phyloP scores from a whole-genome alignment of 1,284 basidiomycete genomes.

The Papiliotrema laurentii region DNA sequence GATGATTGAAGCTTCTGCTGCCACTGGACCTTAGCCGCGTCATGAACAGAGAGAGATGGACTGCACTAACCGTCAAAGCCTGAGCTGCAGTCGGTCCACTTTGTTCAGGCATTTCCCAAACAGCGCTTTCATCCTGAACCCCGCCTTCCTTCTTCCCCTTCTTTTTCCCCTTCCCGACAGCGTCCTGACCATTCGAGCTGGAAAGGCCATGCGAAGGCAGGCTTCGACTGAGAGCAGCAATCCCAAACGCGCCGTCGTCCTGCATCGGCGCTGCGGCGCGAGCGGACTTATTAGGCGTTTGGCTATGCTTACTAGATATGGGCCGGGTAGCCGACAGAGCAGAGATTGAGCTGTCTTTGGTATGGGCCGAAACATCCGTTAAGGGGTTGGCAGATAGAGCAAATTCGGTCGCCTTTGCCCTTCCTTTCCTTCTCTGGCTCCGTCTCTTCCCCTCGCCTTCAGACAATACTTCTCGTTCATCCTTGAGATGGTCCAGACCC shows the following conservation, averaged over 20 bases:
- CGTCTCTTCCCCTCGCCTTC: background rate
- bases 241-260: slow-evolving; percentile 14
- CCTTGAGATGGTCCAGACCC: background rate
- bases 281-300: no score
- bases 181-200: background rate
- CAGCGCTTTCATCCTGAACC: slow-evolving; percentile 25
- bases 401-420: background rate
- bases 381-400: background rate
- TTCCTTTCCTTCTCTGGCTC: background rate
- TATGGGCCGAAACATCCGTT: background rate
- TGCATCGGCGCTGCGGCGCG: no score
- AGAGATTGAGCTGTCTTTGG: background rate
- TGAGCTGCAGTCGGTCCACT: slow-evolving; percentile 12
- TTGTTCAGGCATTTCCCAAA: slow-evolving; percentile 41
- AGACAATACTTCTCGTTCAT: background rate
- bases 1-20: slow-evolving; percentile 34
- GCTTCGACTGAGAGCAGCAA: slow-evolving; percentile 18
- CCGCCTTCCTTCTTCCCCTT: slow-evolving; percentile 12
- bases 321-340: background rate
- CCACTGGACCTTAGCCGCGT: slow-evolving; percentile 23
- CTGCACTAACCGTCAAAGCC: slow-evolving; percentile 26
- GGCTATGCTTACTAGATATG: no score
- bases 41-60: no score
- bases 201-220: slow-evolving; percentile 9
- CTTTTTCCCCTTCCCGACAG: slow-evolving; percentile 3